Percentiles rank a stretch among this genome's conserved stretches.
phyloP scores from a whole-genome alignment of 1,284 basidiomycete species.

The Sanghuangporus weigelae region DNA sequence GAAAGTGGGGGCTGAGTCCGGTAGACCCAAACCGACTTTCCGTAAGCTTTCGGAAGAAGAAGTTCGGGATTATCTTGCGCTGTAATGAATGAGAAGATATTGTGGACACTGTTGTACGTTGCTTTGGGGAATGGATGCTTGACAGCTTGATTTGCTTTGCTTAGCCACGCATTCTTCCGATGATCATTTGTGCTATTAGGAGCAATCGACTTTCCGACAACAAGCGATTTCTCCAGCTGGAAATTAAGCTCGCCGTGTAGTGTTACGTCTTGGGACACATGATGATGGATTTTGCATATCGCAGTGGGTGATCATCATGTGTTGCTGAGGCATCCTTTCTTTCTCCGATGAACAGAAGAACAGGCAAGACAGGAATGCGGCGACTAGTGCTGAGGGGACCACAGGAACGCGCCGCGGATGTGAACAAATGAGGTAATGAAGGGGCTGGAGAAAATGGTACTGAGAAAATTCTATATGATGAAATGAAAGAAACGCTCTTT shows the following conservation, averaged over 20 bases:
- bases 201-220: background rate
- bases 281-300: background rate
- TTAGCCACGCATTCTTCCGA: background rate
- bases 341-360: background rate
- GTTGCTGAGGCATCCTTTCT: background rate
- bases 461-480: background rate
- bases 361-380: background rate
- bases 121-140: constrained; percentile 11
- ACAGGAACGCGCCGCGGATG: constrained; percentile 1
- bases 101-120: constrained; percentile 24
- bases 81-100: constrained; percentile 38
- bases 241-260: constrained; percentile 5
- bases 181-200: background rate
- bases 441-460: background rate
- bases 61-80: constrained; percentile 87
- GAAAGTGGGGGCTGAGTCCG: constrained; percentile 68
- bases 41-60: constrained; percentile 92
- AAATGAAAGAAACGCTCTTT: constrained; percentile 4
- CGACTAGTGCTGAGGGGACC: background rate
- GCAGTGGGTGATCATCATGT: background rate
- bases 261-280: constrained; percentile 3
- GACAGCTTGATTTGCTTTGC: constrained; percentile 5
- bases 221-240: background rate
- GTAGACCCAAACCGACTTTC: constrained; percentile 81
- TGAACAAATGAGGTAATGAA: background rate